Base-by-base conservation (phyloP, 2,329 filamentous ascomycete species). In the Myriosclerotinia curreyana region DNA sequence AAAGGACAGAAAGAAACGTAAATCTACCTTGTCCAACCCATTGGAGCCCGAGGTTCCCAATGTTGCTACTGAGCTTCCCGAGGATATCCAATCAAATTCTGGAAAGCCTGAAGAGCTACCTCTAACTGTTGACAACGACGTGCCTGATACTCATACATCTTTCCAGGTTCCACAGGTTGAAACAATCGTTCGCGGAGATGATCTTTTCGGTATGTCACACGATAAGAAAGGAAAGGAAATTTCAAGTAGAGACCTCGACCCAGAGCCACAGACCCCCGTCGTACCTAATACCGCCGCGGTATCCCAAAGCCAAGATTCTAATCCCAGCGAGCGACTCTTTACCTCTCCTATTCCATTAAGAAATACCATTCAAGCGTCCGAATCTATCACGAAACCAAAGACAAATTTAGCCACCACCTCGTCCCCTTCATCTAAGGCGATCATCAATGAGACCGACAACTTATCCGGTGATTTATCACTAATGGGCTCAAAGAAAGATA, bases 401-500 rank as follows among this genome's bases (percentile, higher is more conserved):
- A 42, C 46, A 11, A 44, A 25, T 59, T 25, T 31, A 11, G 25
- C 25, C 34, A 15, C 17, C 25, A 22, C 28, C 22, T 49, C 46
- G 15, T 51, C 61, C 6, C 36, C 25, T 42, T 20, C 52, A 49
- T 20, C 46, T 8, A 59, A 44, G 11, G 44, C 36, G 5, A 22
- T 38, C 42, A 40, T 34, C 17, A 48, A 58, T 59, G 64, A 65
- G 11, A 22, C 48, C 31, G 62, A 63, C n/a, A 50, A 54, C n/a
- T 36, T 46, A 14, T 31, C 54, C 22, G 50, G 31, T 38, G 55
- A 62, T 34, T 50, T 72, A 11, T 67, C 66, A 28, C 64, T 62
- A 49, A 70, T 63, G 17, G 12, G 48, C 22, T 70, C 70, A n/a
- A 74, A 73, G 60, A 71, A 73, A 56, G 73, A 74, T 34, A 75